Evolutionary conservation across 177 flowering plant species (phyloP), one percentile per base, ranked within the genome.

Genomic region (Vitis hybrid): DNA sequence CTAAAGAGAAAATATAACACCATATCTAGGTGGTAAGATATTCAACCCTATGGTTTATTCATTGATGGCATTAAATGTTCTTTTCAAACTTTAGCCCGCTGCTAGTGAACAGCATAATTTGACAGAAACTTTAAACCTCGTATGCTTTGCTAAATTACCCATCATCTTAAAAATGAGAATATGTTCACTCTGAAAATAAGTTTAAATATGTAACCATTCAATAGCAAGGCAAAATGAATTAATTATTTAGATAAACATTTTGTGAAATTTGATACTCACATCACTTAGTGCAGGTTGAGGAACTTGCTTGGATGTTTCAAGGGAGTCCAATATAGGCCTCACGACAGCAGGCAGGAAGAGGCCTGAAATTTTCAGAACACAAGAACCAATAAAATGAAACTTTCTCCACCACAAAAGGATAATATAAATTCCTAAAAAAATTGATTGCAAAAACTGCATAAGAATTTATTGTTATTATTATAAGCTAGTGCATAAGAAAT

Each of bases 271-370:
- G 56, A 67, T 56, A 83, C 93, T 87, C 59, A 89, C 91, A 72
- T 87, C 90, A 67, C 77, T 85, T 52, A 89, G 66, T 64, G 78
- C 80, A 60, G 91, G 86, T 58, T 76, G 86, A 54, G 86, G 87
- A 30, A 79, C 84, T 81, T 81, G 78, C 80, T 89, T 84, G 65
- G 91, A 65, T 67, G 90, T 15, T 69, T 86, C 86, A 50, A 81
- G 70, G 2, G 88, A 83, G 69, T 89, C 91, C 62, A 89, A 80
- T 7, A 89, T 86, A 51, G 94, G 94, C 76, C 90, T 85, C 60
- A 89, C 94, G 26, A 89, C 85, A 67, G 91, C 91, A 54, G 94
- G 94, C 68, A 89, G 90, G 74, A 86, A 85, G 54, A 89, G 86
- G 19, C 93, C 93, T 89, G 84, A 56, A 72, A 76, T 18, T 70